These are phyloP conservation scores for Conoideocrella luteorostrata DNA, from an alignment of 2,329 filamentous ascomycete species.

Conservation along the genomic window DNA sequence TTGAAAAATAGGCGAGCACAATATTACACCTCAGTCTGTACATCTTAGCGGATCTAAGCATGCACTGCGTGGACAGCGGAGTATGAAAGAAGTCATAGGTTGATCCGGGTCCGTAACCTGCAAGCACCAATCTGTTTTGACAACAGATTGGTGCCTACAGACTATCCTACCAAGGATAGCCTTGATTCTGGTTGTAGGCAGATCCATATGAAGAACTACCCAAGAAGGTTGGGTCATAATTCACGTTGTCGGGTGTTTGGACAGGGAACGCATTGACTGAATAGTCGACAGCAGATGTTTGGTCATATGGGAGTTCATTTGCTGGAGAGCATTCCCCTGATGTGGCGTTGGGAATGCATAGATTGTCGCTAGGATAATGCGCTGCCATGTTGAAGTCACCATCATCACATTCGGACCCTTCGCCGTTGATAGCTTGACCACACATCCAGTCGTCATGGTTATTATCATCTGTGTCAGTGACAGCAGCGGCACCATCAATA, in stretches of 20 bases:
- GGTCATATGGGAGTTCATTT: neutral
- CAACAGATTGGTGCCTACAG: neutral
- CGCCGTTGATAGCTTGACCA: neutral
- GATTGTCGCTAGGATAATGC: neutral
- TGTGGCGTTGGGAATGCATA: neutral
- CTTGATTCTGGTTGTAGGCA: neutral
- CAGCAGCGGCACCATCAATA: constrained; percentile 19
- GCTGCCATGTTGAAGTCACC: neutral
- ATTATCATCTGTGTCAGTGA: too few relatives aligned
- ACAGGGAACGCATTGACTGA: neutral
- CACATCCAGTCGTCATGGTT: neutral
- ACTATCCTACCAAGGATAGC: neutral
- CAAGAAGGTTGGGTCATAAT: neutral
- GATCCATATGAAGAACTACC: too few relatives aligned
- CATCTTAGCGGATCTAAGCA: too few relatives aligned
- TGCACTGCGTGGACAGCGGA: too few relatives aligned
- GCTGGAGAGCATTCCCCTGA: neutral
- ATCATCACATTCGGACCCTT: neutral
- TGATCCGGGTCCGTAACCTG: too few relatives aligned
- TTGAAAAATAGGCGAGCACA: too few relatives aligned
- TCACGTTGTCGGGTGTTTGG: neutral
- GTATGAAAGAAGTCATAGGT: too few relatives aligned
- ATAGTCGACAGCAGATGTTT: neutral
- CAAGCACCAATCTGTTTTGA: neutral
- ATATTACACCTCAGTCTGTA: too few relatives aligned